phyloP scores from a whole-genome alignment of 192 early-diverging fungal species.

The Entrophospora sp. region DNA sequence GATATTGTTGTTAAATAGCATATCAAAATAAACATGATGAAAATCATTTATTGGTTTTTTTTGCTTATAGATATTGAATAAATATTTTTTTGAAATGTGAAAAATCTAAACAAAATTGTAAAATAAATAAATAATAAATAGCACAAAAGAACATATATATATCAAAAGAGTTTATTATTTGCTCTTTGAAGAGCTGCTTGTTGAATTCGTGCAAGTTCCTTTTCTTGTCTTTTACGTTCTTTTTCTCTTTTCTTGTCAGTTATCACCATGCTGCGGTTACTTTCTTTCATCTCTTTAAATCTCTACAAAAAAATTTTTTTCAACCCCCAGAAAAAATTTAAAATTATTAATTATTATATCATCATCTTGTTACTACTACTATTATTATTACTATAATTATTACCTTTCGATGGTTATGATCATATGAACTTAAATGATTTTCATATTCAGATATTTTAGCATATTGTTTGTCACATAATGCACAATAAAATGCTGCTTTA shows the following conservation, averaged over 20 bases:
- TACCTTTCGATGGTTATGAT: slow-evolving; percentile 71
- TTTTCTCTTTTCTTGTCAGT: slow-evolving; percentile 45
- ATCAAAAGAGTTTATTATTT: slow-evolving; percentile 11
- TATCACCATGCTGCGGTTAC: slow-evolving; percentile 25
- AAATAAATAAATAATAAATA: too few species aligned
- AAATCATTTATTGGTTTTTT: too few species aligned
- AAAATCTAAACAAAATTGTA: too few species aligned
- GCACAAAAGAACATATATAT: too few species aligned
- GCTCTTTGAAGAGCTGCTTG: slow-evolving; percentile 46
- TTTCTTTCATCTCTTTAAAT: slow-evolving; percentile 70
- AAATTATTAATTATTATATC: neutral
- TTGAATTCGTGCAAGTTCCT: slow-evolving; percentile 53
- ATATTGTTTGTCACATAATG: slow-evolving; percentile 72
- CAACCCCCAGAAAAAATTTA: too few species aligned
- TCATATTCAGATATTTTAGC: slow-evolving; percentile 68
- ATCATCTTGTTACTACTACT: neutral
- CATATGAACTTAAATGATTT: slow-evolving; percentile 62
- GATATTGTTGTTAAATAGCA: too few species aligned
- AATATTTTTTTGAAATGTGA: too few species aligned
- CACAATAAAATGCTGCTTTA: slow-evolving; percentile 69
- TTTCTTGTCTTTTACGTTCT: slow-evolving; percentile 56
- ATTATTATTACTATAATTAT: neutral
- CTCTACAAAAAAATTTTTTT: slow-evolving; percentile 41
- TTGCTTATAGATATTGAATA: too few species aligned
- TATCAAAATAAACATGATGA: too few species aligned